These are phyloP conservation scores for Aspergillus awamori DNA, from an alignment of 2,329 filamentous ascomycete species.

Conservation along the genomic window DNA sequence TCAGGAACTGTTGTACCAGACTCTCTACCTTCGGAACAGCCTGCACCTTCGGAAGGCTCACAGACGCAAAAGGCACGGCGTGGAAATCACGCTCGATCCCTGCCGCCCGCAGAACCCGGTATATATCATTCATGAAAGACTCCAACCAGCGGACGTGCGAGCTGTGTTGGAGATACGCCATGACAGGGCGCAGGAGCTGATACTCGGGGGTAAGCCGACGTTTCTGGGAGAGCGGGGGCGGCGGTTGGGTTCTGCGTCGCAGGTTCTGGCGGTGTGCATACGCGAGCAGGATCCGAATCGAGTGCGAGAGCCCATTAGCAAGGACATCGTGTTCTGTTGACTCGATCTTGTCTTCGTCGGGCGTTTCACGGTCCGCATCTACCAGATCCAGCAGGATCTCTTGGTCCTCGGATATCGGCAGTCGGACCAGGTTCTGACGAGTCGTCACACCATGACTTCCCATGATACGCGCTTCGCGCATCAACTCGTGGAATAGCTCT, in stretches of 20 bases:
- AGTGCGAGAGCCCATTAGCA: conserved; percentile 67
- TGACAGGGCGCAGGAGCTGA: conserved; percentile 61
- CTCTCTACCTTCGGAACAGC: conserved; percentile 38
- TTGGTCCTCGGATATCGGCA: conserved; percentile 56
- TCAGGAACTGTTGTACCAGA: conserved; percentile 46
- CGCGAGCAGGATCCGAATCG: conserved; percentile 74
- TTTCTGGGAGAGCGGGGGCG: conserved; percentile 57
- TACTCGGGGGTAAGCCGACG: conserved; percentile 56
- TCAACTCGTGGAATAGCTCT: conserved; percentile 88
- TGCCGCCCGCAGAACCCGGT: conserved; percentile 36
- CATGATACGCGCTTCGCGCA: conserved; percentile 75
- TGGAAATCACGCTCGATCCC: conserved; percentile 34
- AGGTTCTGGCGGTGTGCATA: conserved; percentile 78
- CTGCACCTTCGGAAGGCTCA: conserved; percentile 18
- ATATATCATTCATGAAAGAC: conserved; percentile 37
- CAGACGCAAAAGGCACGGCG: conserved; percentile 30
- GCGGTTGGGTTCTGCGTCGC: conserved; percentile 65
- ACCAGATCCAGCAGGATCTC: conserved; percentile 70
- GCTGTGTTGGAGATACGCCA: conserved; percentile 57
- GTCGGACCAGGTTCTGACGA: conserved; percentile 60
- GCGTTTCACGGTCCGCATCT: conserved; percentile 52
- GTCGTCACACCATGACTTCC: conserved; percentile 70
- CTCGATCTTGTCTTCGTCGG: conserved; percentile 31
- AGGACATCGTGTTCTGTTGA: conserved; percentile 43
- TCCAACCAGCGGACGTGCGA: conserved; percentile 39